Evolutionary conservation across 2,329 filamentous ascomycete species (phyloP).

Genomic region (Apiospora koreana): DNA sequence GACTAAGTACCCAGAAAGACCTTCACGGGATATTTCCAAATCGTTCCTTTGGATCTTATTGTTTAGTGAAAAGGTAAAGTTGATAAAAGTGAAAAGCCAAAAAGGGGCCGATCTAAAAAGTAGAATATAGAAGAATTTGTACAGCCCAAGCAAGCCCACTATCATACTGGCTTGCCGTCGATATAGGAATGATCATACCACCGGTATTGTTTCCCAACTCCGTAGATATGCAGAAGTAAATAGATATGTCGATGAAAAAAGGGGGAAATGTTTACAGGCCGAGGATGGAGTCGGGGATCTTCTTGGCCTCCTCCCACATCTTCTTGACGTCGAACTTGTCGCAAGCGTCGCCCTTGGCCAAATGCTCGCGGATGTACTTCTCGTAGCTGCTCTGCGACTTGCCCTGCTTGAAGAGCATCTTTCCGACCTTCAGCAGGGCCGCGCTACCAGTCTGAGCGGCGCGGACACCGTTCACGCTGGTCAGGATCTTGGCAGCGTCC

Average conservation of each 20-base stretch:
- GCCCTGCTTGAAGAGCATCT: conserved; percentile 6
- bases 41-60: no score
- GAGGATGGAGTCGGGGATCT: conserved; percentile 4
- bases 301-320: neutral
- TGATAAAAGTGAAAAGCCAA: neutral
- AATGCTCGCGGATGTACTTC: neutral
- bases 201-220: neutral
- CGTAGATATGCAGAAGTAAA: neutral
- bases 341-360: conserved; percentile 1
- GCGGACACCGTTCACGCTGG: neutral
- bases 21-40: neutral
- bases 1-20: neutral
- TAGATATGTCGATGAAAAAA: neutral
- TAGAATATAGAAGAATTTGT: neutral
- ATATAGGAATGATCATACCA: no score
- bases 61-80: neutral
- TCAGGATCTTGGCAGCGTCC: neutral
- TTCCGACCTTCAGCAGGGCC: neutral
- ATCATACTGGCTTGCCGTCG: no score
- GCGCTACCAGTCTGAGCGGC: neutral
- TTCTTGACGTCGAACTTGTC: neutral
- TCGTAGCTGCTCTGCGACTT: neutral
- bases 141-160: neutral
- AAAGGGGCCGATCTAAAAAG: neutral
- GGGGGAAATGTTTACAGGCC: neutral